These are phyloP conservation scores for Cladophialophora psammophila DNA, from an alignment of 2,329 filamentous ascomycete species.

Conservation along the genomic window DNA sequence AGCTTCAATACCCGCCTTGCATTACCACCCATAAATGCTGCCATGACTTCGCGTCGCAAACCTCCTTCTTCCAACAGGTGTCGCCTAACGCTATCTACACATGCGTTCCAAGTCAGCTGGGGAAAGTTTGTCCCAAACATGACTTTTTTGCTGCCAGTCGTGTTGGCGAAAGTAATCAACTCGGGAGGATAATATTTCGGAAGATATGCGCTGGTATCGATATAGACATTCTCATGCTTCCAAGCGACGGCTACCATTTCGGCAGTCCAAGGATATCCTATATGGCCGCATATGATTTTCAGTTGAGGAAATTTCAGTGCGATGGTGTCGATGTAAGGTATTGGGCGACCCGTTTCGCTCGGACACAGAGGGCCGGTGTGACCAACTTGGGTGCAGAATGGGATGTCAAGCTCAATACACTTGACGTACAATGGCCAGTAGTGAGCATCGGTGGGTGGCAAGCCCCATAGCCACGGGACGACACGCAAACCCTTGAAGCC, in stretches of 20 bases:
- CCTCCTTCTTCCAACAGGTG: constrained; percentile 15
- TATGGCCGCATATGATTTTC: constrained; percentile 40
- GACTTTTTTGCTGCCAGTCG: constrained; percentile 40
- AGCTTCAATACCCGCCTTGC: constrained; percentile 38
- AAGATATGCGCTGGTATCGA: constrained; percentile 40
- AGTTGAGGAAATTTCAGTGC: constrained; percentile 41
- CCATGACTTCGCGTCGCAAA: constrained; percentile 24
- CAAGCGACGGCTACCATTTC: constrained; percentile 41
- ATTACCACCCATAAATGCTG: constrained; percentile 38
- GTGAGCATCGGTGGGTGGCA: constrained; percentile 42
- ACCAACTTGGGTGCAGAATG: constrained; percentile 43
- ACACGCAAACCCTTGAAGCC: constrained; percentile 41
- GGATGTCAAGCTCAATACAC: constrained; percentile 43
- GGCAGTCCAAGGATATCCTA: constrained; percentile 41
- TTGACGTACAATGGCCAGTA: constrained; percentile 43
- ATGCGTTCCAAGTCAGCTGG: constrained; percentile 40
- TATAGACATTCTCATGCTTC: constrained; percentile 43
- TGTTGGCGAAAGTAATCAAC: constrained; percentile 41
- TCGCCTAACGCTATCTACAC: constrained; percentile 36
- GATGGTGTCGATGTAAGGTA: constrained; percentile 42
- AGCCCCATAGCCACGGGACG: constrained; percentile 43
- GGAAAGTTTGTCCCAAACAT: constrained; percentile 44
- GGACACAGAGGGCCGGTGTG: constrained; percentile 42
- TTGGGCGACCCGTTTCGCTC: constrained; percentile 42
- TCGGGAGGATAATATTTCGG: constrained; percentile 42